phyloP scores from a whole-genome alignment of 345 rosid genomes.

The Salix exigua region DNA sequence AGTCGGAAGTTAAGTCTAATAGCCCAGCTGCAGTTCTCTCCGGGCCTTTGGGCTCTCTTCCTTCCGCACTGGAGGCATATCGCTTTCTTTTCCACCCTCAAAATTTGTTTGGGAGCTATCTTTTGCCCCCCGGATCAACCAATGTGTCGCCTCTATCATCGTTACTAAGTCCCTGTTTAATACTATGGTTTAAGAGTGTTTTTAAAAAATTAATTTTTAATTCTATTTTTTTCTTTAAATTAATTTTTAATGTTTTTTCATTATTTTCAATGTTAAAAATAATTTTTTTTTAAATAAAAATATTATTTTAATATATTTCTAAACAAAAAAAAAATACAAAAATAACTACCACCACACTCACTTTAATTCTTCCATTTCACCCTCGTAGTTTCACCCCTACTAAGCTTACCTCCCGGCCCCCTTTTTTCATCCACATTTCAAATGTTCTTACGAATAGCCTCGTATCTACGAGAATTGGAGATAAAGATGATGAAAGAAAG shows the following conservation, averaged over 20 bases:
- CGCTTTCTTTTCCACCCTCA: neutral
- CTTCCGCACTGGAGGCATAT: neutral
- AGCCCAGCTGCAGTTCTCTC: neutral
- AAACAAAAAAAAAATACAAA: too few species aligned
- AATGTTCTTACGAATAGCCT: neutral
- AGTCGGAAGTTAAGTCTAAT: too few species aligned
- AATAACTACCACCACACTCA: accelerated
- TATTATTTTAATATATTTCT: too few species aligned
- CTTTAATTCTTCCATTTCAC: neutral
- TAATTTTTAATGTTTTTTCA: too few species aligned
- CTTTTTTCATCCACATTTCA: neutral
- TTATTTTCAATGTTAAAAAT: too few species aligned
- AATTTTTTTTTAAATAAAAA: too few species aligned
- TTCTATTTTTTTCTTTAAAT: too few species aligned
- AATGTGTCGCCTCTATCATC: neutral
- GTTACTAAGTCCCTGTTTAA: too few species aligned
- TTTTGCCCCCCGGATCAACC: too few species aligned
- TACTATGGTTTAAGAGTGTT: too few species aligned
- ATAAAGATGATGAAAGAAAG: neutral
- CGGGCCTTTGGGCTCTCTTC: neutral
- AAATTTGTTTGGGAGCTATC: neutral
- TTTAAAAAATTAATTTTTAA: too few species aligned
- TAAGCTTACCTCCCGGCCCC: neutral
- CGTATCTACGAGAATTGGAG: neutral
- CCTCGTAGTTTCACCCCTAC: neutral